Base-by-base conservation (phyloP, 176 grass and related monocot species). In the Lolium perenne region DNA sequence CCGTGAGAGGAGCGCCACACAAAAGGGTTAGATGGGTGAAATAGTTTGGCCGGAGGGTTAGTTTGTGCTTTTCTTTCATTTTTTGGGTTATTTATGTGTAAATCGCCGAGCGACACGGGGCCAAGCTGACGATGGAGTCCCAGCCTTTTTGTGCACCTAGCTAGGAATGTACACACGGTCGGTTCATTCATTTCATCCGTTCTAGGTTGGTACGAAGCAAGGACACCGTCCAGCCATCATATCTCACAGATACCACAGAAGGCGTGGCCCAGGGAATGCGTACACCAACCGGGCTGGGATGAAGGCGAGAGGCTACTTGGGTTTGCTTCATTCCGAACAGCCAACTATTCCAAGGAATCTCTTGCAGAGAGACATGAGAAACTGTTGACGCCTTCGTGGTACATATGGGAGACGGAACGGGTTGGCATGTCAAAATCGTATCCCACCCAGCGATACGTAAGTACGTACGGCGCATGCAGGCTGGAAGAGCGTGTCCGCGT, bases 261-360 rank as follows among this genome's bases (percentile, higher is more conserved):
- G 48, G 8, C 10, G 68, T 71, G 68, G 10, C 4, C 3, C 63
- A 8, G 55, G 16, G 25, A 53, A 20, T 43, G 12, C 15, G 58
- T 35, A 9, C 71, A 77, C 86, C 61, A 77, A 69, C 71, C 38
- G 48, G 74, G 35, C 59, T 23, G 22, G 18, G 38, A 62, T 2
- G 55, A 14, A 17, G 20, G 10, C 4, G 16, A 5, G 68, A 72
- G 61, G 71, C 86, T 70, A 29, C 29, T 29, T 29, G 29, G 29
- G 29, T 29, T 29, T 29, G 29, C 29, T 29, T 88, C 60, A 18
- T 11, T 41, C 50, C 80, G 7, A 78, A 55, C 62, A 3, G n/a
- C 10, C 20, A 38, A 83, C 71, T 58, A 46, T 63, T 83, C 50
- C 51, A 40, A 8, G 73, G 63, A 88, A 83, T 88, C 63, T 54